Percentiles rank a stretch among this genome's conserved stretches.
Conservation (phyloP, 306 rosid genomes). For the Senna tora region DNA sequence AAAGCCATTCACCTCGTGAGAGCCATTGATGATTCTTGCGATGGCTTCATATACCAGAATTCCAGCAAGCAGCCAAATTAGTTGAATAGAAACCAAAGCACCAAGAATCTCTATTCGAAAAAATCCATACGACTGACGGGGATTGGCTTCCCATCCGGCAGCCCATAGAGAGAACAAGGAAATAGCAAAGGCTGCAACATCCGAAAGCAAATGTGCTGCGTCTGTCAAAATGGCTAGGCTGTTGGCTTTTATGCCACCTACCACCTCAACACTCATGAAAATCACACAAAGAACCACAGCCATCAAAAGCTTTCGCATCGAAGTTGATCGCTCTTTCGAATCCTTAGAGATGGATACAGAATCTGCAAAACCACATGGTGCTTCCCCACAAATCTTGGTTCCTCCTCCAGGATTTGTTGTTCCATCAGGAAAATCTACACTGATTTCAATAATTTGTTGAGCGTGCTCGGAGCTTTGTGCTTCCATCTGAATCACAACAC, state of each 20-base stretch:
- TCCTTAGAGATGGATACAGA: slow-evolving; percentile 60
- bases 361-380: slow-evolving; percentile 72
- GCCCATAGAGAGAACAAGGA: slow-evolving; percentile 83
- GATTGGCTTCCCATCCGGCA: slow-evolving; percentile 82
- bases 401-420: slow-evolving; percentile 44
- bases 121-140: slow-evolving; percentile 83
- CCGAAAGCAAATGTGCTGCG: slow-evolving; percentile 85
- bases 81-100: slow-evolving; percentile 74
- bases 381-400: slow-evolving; percentile 73
- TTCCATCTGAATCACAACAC: slow-evolving; percentile 63
- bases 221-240: slow-evolving; percentile 81
- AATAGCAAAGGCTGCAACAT: slow-evolving; percentile 80
- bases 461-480: slow-evolving; percentile 41
- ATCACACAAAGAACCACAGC: slow-evolving; percentile 71
- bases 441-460: slow-evolving; percentile 66
- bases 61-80: slow-evolving; percentile 82
- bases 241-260: slow-evolving; percentile 80
- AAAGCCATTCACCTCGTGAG: slow-evolving; percentile 60
- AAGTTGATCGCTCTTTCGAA: slow-evolving; percentile 65
- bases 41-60: slow-evolving; percentile 80
- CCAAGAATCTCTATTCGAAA: slow-evolving; percentile 82
- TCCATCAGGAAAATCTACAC: slow-evolving; percentile 44
- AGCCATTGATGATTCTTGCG: slow-evolving; percentile 48
- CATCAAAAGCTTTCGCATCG: slow-evolving; percentile 69
- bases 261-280: slow-evolving; percentile 70